Conservation (phyloP, 805 yeast genomes). For the Starmerella riodocensis region DNA sequence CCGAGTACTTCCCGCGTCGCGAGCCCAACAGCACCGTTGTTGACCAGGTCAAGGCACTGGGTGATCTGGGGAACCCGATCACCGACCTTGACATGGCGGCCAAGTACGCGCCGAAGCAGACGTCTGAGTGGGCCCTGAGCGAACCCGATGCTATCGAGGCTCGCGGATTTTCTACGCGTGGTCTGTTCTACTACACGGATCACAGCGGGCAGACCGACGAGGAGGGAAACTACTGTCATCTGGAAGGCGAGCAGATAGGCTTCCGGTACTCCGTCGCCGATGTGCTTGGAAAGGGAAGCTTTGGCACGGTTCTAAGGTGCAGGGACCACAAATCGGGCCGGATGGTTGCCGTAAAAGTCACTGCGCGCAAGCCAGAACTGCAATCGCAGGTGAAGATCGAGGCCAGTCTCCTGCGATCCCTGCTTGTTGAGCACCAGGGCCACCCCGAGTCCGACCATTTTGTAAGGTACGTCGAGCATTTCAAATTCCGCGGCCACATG, state of each 20-base stretch:
- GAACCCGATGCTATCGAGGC: constrained; percentile 2
- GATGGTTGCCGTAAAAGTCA: constrained; percentile 60
- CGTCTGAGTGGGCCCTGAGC: background rate
- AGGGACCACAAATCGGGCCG: constrained; percentile 48
- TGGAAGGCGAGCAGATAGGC: constrained; percentile 56
- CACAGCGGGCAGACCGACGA: constrained; percentile 30
- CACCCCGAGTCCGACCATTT: constrained; percentile 29
- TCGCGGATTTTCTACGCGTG: constrained; percentile 10
- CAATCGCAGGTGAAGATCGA: constrained; percentile 68
- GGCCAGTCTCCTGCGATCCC: constrained; percentile 47
- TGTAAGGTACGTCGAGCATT: constrained; percentile 52
- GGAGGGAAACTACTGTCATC: constrained; percentile 45
- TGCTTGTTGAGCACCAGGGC: constrained; percentile 28
- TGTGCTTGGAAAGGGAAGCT: constrained; percentile 63
- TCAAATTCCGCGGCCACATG: constrained; percentile 68
- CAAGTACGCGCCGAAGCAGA: constrained; percentile 1
- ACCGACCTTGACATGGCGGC: constrained; percentile 9
- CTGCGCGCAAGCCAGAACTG: constrained; percentile 61
- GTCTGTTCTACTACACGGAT: constrained; percentile 9
- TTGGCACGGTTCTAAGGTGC: constrained; percentile 65
- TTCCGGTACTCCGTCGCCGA: constrained; percentile 54
- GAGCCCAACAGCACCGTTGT: constrained; percentile 6
- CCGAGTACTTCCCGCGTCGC: constrained; percentile 11
- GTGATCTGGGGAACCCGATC: constrained; percentile 2
- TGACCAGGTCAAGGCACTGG: constrained; percentile 4